A percentile compares a stretch with the other conserved stretches of the same genome.
Conservation (phyloP, 2,329 filamentous ascomycete species). For the Atkinsonella hypoxylon region DNA sequence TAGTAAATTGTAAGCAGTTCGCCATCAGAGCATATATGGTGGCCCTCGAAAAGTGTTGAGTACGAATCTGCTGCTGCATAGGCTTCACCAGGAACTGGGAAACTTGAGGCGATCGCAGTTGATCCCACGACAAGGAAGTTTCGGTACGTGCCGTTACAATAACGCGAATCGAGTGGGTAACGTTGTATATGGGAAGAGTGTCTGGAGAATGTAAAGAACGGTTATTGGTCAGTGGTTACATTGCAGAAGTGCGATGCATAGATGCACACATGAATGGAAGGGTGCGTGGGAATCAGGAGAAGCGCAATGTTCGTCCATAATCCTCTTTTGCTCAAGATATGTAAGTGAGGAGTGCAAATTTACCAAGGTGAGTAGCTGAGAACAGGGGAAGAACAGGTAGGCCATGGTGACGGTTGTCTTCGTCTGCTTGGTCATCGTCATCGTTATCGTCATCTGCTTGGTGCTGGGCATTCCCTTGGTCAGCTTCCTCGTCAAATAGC, state of each 20-base stretch:
- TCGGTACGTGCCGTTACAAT: constrained; percentile 78
- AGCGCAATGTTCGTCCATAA: neutral
- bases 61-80: constrained; percentile 79
- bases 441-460: constrained; percentile 31
- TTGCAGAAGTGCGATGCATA: neutral
- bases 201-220: constrained; percentile 37
- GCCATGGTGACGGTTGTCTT: constrained; percentile 27
- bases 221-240: neutral
- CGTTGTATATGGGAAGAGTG: constrained; percentile 74
- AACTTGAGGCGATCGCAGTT: constrained; percentile 87
- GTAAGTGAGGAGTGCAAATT: neutral
- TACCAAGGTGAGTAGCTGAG: constrained; percentile 66
- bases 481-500: constrained; percentile 25
- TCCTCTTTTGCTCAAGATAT: neutral
- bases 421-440: constrained; percentile 37
- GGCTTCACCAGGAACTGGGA: constrained; percentile 94
- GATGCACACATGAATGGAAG: neutral
- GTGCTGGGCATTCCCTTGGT: constrained; percentile 36
- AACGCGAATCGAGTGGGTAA: constrained; percentile 81
- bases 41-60: constrained; percentile 72
- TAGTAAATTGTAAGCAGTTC: constrained; percentile 86
- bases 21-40: constrained; percentile 85
- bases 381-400: constrained; percentile 59
- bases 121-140: constrained; percentile 88
- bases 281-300: neutral